Percentiles rank a stretch among this genome's conserved stretches.
Evolutionary conservation across 2,329 filamentous ascomycete genomes (phyloP).

Genomic region (Scortechinia acanthostroma): DNA sequence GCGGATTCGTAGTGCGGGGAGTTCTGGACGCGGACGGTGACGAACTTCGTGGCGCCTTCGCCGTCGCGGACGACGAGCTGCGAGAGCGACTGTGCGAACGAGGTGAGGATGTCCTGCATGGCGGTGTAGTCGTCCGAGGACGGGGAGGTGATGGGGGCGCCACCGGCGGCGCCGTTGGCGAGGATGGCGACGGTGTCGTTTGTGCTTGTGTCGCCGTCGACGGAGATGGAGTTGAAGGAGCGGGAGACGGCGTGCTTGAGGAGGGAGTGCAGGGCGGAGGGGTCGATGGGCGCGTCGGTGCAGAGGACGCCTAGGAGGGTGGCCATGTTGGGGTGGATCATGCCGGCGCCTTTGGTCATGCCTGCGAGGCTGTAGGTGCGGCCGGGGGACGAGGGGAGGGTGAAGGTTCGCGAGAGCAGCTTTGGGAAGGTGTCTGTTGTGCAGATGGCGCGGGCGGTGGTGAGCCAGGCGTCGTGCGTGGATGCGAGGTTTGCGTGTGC

Average conservation of each 20-base stretch:
- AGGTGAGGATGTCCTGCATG: conserved; percentile 65
- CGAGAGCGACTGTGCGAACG: conserved; percentile 76
- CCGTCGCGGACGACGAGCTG: conserved; percentile 93
- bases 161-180: conserved; percentile 77
- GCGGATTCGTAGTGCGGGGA: conserved; percentile 65
- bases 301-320: conserved; percentile 62
- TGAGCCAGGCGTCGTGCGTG: conserved; percentile 79
- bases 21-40: conserved; percentile 79
- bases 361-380: conserved; percentile 79
- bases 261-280: conserved; percentile 38
- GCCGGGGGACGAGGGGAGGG: conserved; percentile 70
- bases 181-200: conserved; percentile 65
- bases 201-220: conserved; percentile 65
- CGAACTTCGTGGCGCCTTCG: conserved; percentile 96
- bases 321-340: conserved; percentile 75
- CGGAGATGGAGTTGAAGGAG: conserved; percentile 64
- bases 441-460: conserved; percentile 83
- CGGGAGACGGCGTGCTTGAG: conserved; percentile 43
- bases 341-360: conserved; percentile 95
- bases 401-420: conserved; percentile 78
- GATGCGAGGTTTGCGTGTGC: conserved; percentile 66
- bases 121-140: conserved; percentile 50
- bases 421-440: conserved; percentile 99
- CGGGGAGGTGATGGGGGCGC: conserved; percentile 38
- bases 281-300: conserved; percentile 55